phyloP scores from a whole-genome alignment of 139 green algal species.

The Nannochloris sp. region DNA sequence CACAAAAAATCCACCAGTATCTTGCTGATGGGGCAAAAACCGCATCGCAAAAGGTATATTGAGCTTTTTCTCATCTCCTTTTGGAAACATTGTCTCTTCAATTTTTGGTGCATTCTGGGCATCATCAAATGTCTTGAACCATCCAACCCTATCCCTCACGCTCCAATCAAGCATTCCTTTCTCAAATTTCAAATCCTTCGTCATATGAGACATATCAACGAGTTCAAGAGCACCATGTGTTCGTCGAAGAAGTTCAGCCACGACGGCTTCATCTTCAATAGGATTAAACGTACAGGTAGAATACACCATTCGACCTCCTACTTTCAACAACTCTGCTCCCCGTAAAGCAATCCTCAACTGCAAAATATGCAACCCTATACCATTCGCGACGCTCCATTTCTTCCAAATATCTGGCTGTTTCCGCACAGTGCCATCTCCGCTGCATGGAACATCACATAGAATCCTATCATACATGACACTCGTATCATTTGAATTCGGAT shows the following conservation, averaged over 20 bases:
- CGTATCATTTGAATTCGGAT: conserved; percentile 10
- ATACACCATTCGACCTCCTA: conserved; percentile 93
- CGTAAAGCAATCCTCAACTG: conserved; percentile 81
- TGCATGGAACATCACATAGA: conserved; percentile 95
- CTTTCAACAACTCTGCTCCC: conserved; percentile 67
- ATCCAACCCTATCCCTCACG: conserved; percentile 52
- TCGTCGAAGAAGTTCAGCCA: conserved; percentile 72
- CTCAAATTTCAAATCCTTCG: conserved; percentile 69
- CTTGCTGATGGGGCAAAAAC: conserved; percentile 87
- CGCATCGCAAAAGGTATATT: conserved; percentile 89
- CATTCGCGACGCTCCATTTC: conserved; percentile 61
- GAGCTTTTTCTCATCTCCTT: conserved; percentile 39
- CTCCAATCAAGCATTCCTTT: conserved; percentile 70
- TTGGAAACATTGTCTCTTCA: conserved; percentile 74
- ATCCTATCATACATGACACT: conserved; percentile 79
- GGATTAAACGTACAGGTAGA: conserved; percentile 98
- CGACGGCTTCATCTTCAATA: conserved; percentile 97
- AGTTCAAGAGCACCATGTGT: conserved; percentile 65
- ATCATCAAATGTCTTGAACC: conserved; percentile 56
- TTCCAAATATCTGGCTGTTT: conserved; percentile 97
- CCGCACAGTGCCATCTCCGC: conserved; percentile 91
- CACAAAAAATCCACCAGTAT: conserved; percentile 99
- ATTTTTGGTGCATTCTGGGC: conserved; percentile 43
- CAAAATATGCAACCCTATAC: conserved; percentile 84
- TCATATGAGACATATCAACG: conserved; percentile 64